Evolutionary conservation across 108 stramenopile species (phyloP).

Genomic region (Cyclotella atomus): DNA sequence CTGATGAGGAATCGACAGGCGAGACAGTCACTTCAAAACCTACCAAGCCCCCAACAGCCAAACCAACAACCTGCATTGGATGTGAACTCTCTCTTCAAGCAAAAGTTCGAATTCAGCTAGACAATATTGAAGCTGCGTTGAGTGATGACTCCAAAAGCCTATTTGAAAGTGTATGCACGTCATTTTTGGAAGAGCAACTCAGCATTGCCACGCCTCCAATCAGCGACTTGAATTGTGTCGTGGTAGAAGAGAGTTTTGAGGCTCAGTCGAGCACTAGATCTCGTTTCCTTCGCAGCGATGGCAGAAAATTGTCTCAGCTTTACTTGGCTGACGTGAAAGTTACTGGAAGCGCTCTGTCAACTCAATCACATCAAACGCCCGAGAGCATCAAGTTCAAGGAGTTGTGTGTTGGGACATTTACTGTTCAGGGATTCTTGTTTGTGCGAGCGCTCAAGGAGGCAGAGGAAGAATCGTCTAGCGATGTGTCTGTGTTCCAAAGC

Average conservation of each 20-base stretch:
- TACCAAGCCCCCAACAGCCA: not conserved
- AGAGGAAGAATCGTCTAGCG: not conserved
- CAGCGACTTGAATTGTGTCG: conserved; percentile 16
- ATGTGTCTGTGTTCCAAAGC: not conserved
- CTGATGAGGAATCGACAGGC: not conserved
- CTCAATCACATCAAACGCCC: not conserved
- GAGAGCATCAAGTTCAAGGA: conserved; percentile 15
- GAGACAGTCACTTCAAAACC: not conserved
- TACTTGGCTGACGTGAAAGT: conserved; percentile 15
- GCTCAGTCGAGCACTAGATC: not conserved
- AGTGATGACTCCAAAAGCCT: not conserved
- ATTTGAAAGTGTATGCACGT: not conserved
- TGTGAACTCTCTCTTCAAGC: not conserved
- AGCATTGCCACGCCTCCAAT: conserved; percentile 35
- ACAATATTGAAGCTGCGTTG: not conserved
- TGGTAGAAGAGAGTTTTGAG: conserved; percentile 13
- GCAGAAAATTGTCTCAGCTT: not conserved
- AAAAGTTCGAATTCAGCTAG: conserved; percentile 1
- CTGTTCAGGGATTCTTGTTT: conserved; percentile 23
- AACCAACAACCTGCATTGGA: conserved; percentile 5
- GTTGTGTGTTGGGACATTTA: conserved; percentile 16
- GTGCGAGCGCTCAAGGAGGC: conserved; percentile 11
- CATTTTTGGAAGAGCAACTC: conserved; percentile 16
- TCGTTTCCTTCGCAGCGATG: not conserved
- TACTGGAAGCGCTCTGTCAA: not conserved